These are phyloP conservation scores for Coemansia reversa DNA, from an alignment of 192 early-diverging fungal genomes.

Conservation along the genomic window DNA sequence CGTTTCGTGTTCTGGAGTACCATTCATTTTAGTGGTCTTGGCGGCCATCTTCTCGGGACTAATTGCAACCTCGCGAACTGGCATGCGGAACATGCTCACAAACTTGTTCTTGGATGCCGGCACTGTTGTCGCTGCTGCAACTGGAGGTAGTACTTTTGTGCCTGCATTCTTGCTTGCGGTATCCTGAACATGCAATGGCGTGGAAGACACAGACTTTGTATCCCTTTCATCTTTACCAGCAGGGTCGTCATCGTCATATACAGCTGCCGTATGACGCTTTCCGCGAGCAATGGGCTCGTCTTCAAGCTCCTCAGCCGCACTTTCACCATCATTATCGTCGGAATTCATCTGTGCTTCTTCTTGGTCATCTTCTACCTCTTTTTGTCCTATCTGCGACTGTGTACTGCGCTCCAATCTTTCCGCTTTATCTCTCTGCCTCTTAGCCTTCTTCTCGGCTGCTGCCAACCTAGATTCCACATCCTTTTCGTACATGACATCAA, in stretches of 20 bases:
- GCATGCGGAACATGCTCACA: conserved; percentile 48
- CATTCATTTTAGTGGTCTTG: not conserved
- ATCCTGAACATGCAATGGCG: not conserved
- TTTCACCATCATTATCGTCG: not conserved
- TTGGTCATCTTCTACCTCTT: not conserved
- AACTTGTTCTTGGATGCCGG: conserved; percentile 33
- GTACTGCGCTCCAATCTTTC: not conserved
- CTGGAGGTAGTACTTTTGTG: not conserved
- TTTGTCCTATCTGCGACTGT: not conserved
- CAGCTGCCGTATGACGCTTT: conserved; percentile 4
- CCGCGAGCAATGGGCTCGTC: not conserved
- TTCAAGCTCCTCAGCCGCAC: not conserved
- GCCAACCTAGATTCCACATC: conserved; percentile 9
- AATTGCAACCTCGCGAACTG: conserved; percentile 8
- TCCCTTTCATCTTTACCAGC: not conserved
- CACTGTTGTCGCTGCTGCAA: not conserved
- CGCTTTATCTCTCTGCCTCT: not conserved
- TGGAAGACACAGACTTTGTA: not conserved
- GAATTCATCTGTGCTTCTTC: not conserved
- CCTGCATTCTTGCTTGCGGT: not conserved
- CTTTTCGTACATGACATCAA: conserved; percentile 28
- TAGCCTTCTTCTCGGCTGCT: not conserved
- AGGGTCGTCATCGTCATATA: conserved; percentile 33
- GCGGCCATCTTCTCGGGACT: not conserved
- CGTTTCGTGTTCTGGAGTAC: not conserved